Evolutionary conservation across 352 stramenopile genomes (phyloP).

Genomic region (Plasmopara viticola): DNA sequence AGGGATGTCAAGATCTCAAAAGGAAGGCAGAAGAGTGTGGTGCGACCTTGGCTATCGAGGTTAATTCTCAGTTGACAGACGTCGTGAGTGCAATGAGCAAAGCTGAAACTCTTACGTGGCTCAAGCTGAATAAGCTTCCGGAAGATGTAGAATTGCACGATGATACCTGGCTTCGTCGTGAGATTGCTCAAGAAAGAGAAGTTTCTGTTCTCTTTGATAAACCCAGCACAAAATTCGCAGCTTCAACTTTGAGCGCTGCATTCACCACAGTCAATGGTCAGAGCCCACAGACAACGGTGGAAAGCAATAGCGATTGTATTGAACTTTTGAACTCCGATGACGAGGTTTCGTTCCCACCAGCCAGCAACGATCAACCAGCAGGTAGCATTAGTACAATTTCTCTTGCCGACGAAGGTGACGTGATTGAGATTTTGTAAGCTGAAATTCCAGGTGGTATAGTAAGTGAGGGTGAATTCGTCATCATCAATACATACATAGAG

Average conservation of each 20-base stretch:
- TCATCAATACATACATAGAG: too few species aligned
- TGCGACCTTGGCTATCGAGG: conserved; percentile 66
- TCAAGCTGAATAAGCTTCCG: conserved; percentile 61
- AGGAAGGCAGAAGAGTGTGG: conserved; percentile 46
- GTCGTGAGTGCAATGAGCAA: conserved; percentile 65
- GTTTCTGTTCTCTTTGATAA: conserved; percentile 9
- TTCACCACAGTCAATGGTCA: conserved; percentile 7
- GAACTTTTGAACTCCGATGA: conserved; percentile 57
- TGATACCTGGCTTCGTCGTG: conserved; percentile 59
- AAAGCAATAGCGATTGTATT: conserved; percentile 42
- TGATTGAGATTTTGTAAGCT: conserved; percentile 28
- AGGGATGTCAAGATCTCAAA: conserved; percentile 66
- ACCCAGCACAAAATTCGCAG: not conserved
- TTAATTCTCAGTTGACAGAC: conserved; percentile 71
- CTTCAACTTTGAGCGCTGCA: conserved; percentile 4
- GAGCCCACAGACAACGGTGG: conserved; percentile 25
- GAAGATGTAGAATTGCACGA: conserved; percentile 62
- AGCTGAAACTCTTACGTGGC: conserved; percentile 58
- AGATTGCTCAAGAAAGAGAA: conserved; percentile 60
- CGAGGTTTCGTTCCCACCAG: conserved; percentile 18
- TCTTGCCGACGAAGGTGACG: conserved; percentile 19
- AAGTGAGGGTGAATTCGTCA: too few species aligned
- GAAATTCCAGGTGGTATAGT: too few species aligned
- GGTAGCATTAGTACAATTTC: conserved; percentile 1
- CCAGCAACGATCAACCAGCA: conserved; percentile 5